Evolutionary conservation across 306 rosid genomes (phyloP), one percentile per base, ranked within the genome.

Genomic region (Pyrus pyrifolia): DNA sequence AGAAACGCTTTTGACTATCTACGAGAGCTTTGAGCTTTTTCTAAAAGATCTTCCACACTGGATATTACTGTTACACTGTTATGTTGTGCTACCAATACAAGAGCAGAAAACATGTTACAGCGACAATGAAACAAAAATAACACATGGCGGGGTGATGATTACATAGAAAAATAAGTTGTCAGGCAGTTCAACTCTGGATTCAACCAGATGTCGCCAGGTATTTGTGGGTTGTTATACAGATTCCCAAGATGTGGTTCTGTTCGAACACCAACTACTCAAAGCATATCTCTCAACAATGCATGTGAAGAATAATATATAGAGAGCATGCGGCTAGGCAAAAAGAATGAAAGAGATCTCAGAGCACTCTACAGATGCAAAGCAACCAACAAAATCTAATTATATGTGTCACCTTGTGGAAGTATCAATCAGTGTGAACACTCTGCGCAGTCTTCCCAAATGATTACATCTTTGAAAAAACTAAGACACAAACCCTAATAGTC

Each of bases 401-500:
- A 46, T n/a, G 64, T 69, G 69, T 62, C 69, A 53, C 18, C 27
- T 38, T 61, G 66, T 68, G 29, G 33, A 49, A 29, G 31, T 4
- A 70, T 27, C 44, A 9, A 6, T 72, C 58, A 40, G 65, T 77
- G 73, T 40, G 72, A 67, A 45, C 30, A 72, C 40, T 33, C 8
- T 17, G 4, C 7, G 61, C 44, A 66, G 57, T 17, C 25, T 5
- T 55, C 33, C 21, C 25, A 35, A 67, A 84, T 80, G 76, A 81
- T 81, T 74, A 46, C 78, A 22, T 73, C 14, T 29, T 78, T 67
- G 73, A 84, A 76, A 11, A 68, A 40, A 78, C 57, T 11, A 68
- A 38, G 61, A 6, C 79, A 59, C 75, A 33, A 45, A 33, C 63
- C 38, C 17, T 51, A 18, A 44, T 67, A 52, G 70, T 68, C 66